Base-by-base conservation (phyloP, 805 yeast genomes). In the Komagataella kurtzmanii region DNA sequence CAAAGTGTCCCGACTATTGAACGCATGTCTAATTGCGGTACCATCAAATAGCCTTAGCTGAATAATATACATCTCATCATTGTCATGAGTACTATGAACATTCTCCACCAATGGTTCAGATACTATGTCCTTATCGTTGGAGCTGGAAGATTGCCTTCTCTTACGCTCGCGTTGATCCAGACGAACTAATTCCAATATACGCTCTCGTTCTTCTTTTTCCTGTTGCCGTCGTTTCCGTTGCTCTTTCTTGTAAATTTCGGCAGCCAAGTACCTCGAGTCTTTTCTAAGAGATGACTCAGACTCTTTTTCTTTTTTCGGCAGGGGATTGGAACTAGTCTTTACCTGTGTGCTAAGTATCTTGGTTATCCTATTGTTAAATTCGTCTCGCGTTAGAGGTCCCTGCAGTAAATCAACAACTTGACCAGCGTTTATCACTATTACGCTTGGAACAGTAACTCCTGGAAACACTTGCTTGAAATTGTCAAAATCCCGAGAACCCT, bases 1-100 rank as follows among this genome's bases (percentile, higher is more conserved):
- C 44, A 88, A 67, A 1, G 77, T 75, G 8, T 73, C 70, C 2
- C 57, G 53, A 1, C 75, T 63, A 1, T 59, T 54, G 57, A 87
- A 86, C 19, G 69, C 69, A 48, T 77, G 73, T 51, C 72, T 75
- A 3, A 83, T 52, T 1, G 84, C 69, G 10, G 71, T 67, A 0
- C 95, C 91, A 64, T 87, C 85, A 48, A 87, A 73, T 44, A 85
- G 67, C 57, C 85, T 77, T 10, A 88, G 46, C 50, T 68, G 72
- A 21, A 68, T 53, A 2, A 52, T 70, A n/a, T 79, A 74, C 10
- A 83, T 64, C 0, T 71, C 63, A 55, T 87, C 56, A 12, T 50
- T 62, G 43, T 57, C 56, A 21, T 60, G 50, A 30, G 53, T 47
- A 48, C 59, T 58, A 45, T 54, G 62, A 7, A 60, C n/a, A 45